Evolutionary conservation across 768 basidiomycete species (phyloP), one percentile per base, ranked within the genome.

Genomic region (Leucosporidium creatinivorum): DNA sequence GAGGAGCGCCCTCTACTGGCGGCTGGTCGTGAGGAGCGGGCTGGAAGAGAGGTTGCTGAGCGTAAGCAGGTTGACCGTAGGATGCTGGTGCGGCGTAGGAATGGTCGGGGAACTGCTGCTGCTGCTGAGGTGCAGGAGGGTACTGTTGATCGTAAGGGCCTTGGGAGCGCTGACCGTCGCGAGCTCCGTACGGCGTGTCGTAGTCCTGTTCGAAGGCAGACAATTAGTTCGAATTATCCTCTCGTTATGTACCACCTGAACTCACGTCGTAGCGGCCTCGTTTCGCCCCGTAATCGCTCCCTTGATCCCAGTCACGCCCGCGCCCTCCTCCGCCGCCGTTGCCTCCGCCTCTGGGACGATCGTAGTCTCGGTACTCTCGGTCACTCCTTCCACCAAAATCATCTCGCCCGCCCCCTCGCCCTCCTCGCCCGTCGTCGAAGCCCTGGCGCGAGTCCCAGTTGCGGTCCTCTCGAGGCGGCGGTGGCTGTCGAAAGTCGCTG

Each of bases 361-460:
- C 23, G 21, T 28, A 17, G 50, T 36, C 21, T 30, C 15, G n/a
- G 23, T 5, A 15, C 0, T 39, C n/a, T 3, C 0, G 4, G 49
- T 5, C 21, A 36, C 21, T 1, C 0, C 0, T n/a, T 6, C 21
- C 23, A 18, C 62, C 44, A 48, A 60, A 62, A 30, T 66, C 62
- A 62, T 70, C 66, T 0, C 69, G 58, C 21, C 62, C 59, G 64
- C 59, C 51, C 60, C 31, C 21, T 26, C 62, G 23, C 62, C 69
- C 58, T 65, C 66, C 23, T 65, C 52, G 26, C 15, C 52, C 26
- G 25, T n/a, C 52, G n/a, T 54, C 52, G 52, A 28, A 25, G 26
- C 30, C 25, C 52, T 25, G 52, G 26, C 52, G 52, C 52, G 52
- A 54, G 26, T 54, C 52, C 26, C 30, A 54, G 26, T 30, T 25